Evolutionary conservation across 352 stramenopile genomes (phyloP), one percentile per base, ranked within the genome.

Genomic region (Phytophthora europaea): DNA sequence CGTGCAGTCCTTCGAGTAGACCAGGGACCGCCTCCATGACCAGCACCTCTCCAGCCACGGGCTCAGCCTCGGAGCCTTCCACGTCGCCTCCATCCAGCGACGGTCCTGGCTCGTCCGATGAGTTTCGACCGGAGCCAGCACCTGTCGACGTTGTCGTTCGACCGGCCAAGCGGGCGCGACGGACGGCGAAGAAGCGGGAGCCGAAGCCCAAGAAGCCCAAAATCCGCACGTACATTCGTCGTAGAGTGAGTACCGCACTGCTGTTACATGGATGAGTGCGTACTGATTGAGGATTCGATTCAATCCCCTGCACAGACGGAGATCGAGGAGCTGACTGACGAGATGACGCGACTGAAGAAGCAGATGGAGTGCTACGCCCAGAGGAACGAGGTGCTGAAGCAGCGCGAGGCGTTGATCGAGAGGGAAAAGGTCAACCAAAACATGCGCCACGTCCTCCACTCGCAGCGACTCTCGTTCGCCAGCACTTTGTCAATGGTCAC

Each of bases 401-500:
- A 63, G 28, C 58, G 43, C 0, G 22, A 57, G 58, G 67, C 34
- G 7, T 57, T 80, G 18, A 38, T 50, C 12, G 52, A 36, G 5
- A 53, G 58, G 26, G 51, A 73, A 23, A 31, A 51, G 7, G 5
- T 52, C 3, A 73, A 73, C 66, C 48, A 53, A 13, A 20, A 4
- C 4, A 57, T 73, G 48, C 66, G 50, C 26, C 38, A 40, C 8
- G 59, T 28, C 8, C 55, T 68, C 28, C 66, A 68, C 22, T n/a
- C 57, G 36, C 66, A 73, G 50, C 66, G 66, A 2, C 58, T 73
- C 6, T 59, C 57, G 34, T 65, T 73, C 6, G 66, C 58, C 6
- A 73, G 48, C 40, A 58, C 66, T 10, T 51, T 65, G 36, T 73
- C 66, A 28, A 62, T 73, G 57, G 53, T 75, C 56, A 65, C 57